phyloP scores from a whole-genome alignment of 2,329 filamentous ascomycete species.

The Thielaviopsis ethacetica region DNA sequence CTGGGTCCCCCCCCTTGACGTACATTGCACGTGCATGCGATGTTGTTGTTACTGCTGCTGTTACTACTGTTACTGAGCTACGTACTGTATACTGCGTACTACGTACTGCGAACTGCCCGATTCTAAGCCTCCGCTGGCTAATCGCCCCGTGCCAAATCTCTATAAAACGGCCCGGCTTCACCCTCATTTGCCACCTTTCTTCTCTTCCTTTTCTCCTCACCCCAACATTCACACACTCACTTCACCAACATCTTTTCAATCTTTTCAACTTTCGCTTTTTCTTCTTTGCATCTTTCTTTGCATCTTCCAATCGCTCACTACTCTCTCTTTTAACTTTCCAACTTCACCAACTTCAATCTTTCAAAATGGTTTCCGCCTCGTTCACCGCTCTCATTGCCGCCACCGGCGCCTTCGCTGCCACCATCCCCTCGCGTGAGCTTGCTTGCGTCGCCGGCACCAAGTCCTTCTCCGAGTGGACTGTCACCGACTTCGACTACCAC shows the following conservation, averaged over 20 bases:
- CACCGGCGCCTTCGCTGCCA: conserved; percentile 6
- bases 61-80: too few relatives aligned
- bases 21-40: too few relatives aligned
- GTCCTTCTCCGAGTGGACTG: conserved; percentile 20
- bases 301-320: neutral
- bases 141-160: neutral
- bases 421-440: neutral
- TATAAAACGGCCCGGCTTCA: neutral
- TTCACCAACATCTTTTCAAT: conserved; percentile 1
- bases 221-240: conserved; percentile 2
- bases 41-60: too few relatives aligned
- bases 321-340: neutral
- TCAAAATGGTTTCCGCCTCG: conserved; percentile 6
- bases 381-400: conserved; percentile 4
- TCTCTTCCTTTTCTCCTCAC: conserved; percentile 7
- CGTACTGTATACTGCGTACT: too few relatives aligned
- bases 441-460: conserved; percentile 15
- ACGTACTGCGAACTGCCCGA: too few relatives aligned
- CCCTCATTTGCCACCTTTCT: neutral
- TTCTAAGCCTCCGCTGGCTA: too few relatives aligned
- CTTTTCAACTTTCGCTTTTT: neutral
- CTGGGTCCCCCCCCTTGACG: too few relatives aligned
- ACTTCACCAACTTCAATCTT: neutral
- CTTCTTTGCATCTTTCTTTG: neutral
- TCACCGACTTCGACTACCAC: conserved; percentile 31